Base-by-base conservation (phyloP, 1,284 basidiomycete genomes). In the Heterobasidion parviporum region DNA sequence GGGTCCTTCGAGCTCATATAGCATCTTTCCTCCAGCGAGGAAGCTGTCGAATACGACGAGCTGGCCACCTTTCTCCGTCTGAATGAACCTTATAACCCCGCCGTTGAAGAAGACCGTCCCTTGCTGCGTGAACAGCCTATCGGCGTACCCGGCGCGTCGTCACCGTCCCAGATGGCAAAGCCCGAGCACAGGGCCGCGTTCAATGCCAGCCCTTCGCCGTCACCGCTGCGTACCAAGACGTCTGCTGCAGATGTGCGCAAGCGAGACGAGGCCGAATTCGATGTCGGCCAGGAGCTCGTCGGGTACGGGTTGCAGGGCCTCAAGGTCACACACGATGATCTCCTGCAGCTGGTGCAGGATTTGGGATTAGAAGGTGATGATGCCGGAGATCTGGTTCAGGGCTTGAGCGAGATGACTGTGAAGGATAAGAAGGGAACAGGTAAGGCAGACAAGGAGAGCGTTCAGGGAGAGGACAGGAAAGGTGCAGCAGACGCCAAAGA, bases 281-380 rank as follows among this genome's bases (percentile, higher is more conserved):
- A 91, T 63, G 73, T 85, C 10, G 78, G 86, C 45, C 78, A 79
- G 5, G 80, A 83, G 59, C 73, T 92, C 49, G 72, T 74, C 36
- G 88, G 85, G 14, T 83, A 76, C 62, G 85, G 86, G n/a, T 65
- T 92, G 54, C 80, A 87, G 62, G 89, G 88, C 6, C 79, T 92
- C 14, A 80, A 81, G 59, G 83, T 86, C n/a, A 87, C 87, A 4
- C 78, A 85, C 57, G 83, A 87, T 32, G 89, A 92, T 57, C 71
- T 92, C 60, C 69, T 70, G 52, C 78, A 82, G 57, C 71, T 92
- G 35, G 80, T 91, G 6, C 79, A 79, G 50, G 86, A 89, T 61
- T 72, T 92, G 16, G 88, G 89, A 5, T 72, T 92, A 43, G 82
- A 78, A 44, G 87, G 80, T 8, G 83, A 87, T 45, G 87, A 87